These are phyloP conservation scores for Malassezia brasiliensis DNA, from an alignment of 1,284 basidiomycete genomes.

Conservation along the genomic window DNA sequence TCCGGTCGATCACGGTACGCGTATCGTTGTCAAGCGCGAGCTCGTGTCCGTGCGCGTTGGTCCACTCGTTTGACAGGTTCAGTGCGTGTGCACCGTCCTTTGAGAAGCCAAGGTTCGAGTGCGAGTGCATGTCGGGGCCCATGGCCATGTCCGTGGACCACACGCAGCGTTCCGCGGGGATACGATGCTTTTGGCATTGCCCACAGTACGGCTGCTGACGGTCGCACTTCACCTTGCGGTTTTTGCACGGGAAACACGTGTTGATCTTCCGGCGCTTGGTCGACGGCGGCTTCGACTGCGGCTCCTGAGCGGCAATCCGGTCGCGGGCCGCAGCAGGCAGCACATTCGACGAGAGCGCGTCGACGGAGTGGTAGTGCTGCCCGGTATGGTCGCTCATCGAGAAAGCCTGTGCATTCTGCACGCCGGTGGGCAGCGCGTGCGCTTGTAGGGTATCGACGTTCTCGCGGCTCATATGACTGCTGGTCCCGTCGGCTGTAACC, in stretches of 20 bases:
- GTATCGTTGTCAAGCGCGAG: slow-evolving; percentile 28
- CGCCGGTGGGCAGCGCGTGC: slow-evolving; percentile 11
- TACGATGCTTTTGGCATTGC: slow-evolving; percentile 36
- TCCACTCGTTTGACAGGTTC: slow-evolving; percentile 22
- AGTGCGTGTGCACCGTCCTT: slow-evolving; percentile 14
- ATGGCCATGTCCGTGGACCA: slow-evolving; percentile 23
- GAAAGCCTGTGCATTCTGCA: slow-evolving; percentile 11
- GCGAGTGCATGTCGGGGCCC: slow-evolving; percentile 9
- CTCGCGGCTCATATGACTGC: neutral
- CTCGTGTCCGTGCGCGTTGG: slow-evolving; percentile 16
- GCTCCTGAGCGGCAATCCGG: slow-evolving; percentile 9
- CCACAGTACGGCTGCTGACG: slow-evolving; percentile 39
- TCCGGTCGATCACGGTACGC: slow-evolving; percentile 30
- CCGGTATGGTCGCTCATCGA: slow-evolving; percentile 15
- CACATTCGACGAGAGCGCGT: slow-evolving; percentile 18
- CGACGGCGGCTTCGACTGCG: slow-evolving; percentile 16
- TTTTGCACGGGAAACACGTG: slow-evolving; percentile 44
- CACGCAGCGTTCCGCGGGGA: slow-evolving; percentile 30
- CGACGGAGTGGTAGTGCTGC: slow-evolving; percentile 18
- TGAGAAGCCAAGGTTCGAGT: slow-evolving; percentile 6
- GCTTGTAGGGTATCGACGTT: slow-evolving; percentile 13
- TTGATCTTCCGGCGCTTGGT: slow-evolving; percentile 41
- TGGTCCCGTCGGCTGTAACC: neutral
- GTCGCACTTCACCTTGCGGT: slow-evolving; percentile 40
- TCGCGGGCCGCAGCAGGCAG: slow-evolving; percentile 9